A percentile compares a stretch with the other conserved stretches of the same genome.
Conservation (phyloP, 371 early-diverging fungal species). For the Saksenaea oblongispora region DNA sequence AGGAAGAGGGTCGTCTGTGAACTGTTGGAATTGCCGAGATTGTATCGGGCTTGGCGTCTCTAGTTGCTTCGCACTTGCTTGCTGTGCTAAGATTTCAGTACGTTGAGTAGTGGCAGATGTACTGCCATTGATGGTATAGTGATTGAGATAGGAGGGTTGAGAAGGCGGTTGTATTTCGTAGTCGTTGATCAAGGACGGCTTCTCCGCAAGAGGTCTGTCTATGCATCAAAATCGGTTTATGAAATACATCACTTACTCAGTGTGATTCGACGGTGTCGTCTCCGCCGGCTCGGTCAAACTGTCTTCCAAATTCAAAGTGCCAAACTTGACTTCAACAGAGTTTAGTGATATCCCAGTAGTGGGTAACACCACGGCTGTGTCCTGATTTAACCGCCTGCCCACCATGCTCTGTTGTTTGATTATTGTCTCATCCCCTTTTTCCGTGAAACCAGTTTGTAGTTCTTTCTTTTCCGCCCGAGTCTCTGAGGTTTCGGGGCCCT, state of each 20-base stretch:
- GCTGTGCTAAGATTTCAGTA: neutral
- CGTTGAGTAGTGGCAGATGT: neutral
- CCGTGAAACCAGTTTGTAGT: neutral
- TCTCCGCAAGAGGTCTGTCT: conserved; percentile 2
- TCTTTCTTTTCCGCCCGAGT: neutral
- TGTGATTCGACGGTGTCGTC: neutral
- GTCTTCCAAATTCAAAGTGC: conserved; percentile 65
- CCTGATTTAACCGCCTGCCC: conserved; percentile 72
- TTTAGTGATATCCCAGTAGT: conserved; percentile 58
- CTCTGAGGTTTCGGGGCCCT: conserved; percentile 2
- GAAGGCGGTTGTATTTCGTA: conserved; percentile 11
- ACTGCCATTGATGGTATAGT: conserved; percentile 5
- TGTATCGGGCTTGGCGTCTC: conserved; percentile 15
- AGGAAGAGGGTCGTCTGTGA: conserved; percentile 53
- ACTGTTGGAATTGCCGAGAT: conserved; percentile 25
- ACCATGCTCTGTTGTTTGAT: conserved; percentile 13
- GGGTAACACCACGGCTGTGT: conserved; percentile 88
- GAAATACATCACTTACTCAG: neutral
- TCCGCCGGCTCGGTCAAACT: conserved; percentile 20
- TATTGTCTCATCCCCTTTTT: conserved; percentile 2
- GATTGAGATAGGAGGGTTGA: conserved; percentile 7
- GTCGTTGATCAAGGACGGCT: conserved; percentile 11
- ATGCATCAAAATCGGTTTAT: neutral
- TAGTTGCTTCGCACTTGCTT: neutral
- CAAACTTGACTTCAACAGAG: conserved; percentile 80